Evolutionary conservation across 2,329 filamentous ascomycete genomes (phyloP), one percentile per base, ranked within the genome.

Genomic region (Truncatella angustata): DNA sequence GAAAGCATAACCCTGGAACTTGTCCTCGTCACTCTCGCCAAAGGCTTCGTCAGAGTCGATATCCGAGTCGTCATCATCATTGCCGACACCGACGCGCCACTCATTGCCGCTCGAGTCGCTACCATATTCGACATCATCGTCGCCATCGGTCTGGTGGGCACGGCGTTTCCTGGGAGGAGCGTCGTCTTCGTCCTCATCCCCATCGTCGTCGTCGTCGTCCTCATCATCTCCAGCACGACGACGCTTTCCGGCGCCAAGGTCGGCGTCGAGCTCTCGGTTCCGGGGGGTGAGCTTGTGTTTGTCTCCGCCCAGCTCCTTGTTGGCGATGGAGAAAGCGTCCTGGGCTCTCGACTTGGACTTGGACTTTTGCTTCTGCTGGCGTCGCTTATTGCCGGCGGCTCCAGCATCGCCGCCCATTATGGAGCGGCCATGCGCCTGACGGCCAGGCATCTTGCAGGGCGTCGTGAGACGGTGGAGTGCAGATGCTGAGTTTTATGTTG

Each of bases 61-160:
- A 54, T 85, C 82, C 4, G 82, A 85, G 59, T 86, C 82, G 59
- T 86, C 83, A 18, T 85, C 78, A 34, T 85, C 82, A 28, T 79
- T 79, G 20, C 74, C 76, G 5, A 82, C 76, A 23, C 92, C 91
- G 47, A 96, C 76, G 46, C 80, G 86, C 91, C 91, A 96, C 63
- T 89, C 85, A 62, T 95, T 89, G 20, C 91, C 91, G 55, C 92
- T 89, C 55, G 87, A 90, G 64, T 96, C 92, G 60, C 87, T 92
- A 9, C 89, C 90, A 57, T 86, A 84, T 53, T 92, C 88, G 14
- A 83, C 76, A 39, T 79, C 78, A 61, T 84, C 76, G 5, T 80
- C 75, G 4, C 71, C 74, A 4, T 76, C 71, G 35, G 73, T 71
- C 14, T 69, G 70, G 46, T 61, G 69, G 36, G 67, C 74, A 35